Conservation (phyloP, 768 basidiomycete species). For the Termitomyces sp. region DNA sequence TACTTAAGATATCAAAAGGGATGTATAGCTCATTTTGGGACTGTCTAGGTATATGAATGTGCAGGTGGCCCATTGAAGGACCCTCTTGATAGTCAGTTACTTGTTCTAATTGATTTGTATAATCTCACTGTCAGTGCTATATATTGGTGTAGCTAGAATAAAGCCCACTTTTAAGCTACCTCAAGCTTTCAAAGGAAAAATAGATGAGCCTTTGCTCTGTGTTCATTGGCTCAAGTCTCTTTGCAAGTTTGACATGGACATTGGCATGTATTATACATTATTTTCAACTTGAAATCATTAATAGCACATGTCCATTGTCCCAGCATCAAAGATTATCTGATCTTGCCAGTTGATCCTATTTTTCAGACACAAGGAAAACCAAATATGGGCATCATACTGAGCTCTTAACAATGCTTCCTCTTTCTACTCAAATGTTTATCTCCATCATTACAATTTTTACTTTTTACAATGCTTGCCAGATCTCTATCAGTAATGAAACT, state of each 20-base stretch:
- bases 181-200: not conserved
- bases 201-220: not conserved
- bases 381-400: slow-evolving; percentile 11
- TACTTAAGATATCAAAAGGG: too few relatives aligned
- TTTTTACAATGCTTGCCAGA: slow-evolving; percentile 11
- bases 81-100: too few relatives aligned
- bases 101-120: too few relatives aligned
- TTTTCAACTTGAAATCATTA: too few relatives aligned
- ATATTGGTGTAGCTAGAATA: too few relatives aligned
- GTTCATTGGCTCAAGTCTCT: not conserved
- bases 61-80: too few relatives aligned
- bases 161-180: not conserved
- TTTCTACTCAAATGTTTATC: slow-evolving; percentile 28
- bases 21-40: too few relatives aligned
- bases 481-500: not conserved
- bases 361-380: slow-evolving; percentile 12
- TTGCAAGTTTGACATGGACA: not conserved
- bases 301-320: slow-evolving; percentile 18
- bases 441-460: slow-evolving; percentile 24
- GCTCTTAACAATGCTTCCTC: slow-evolving; percentile 17
- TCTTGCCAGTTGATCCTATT: slow-evolving; percentile 27
- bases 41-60: too few relatives aligned
- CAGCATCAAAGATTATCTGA: too few relatives aligned
- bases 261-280: not conserved
- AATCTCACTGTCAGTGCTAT: too few relatives aligned